Conservation (phyloP, 768 basidiomycete species). For the Baorangia bicolor region DNA sequence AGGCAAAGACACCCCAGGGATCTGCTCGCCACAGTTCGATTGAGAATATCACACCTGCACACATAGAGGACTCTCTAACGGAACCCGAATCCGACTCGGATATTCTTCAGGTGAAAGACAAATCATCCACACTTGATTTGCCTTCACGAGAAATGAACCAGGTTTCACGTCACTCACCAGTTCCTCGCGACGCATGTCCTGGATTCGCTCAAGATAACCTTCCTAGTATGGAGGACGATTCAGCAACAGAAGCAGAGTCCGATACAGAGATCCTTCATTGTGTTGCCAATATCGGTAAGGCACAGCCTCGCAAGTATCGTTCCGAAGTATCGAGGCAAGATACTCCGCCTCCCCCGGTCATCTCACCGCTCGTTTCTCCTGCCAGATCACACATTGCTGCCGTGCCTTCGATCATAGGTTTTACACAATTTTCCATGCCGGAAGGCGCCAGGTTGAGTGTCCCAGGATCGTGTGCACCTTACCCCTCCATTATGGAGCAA, state of each 20-base stretch:
- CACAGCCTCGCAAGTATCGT: background rate
- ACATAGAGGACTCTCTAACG: conserved; percentile 30
- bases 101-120: conserved; percentile 3
- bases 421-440: conserved; percentile 1
- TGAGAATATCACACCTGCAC: conserved; percentile 1
- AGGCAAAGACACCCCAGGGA: background rate
- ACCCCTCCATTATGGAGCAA: background rate
- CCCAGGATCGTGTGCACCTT: background rate
- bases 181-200: background rate
- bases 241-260: conserved; percentile 34
- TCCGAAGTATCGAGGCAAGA: conserved; percentile 2
- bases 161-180: background rate
- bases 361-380: conserved; percentile 32
- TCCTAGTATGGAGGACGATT: conserved; percentile 22
- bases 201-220: background rate
- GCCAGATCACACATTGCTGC: conserved; percentile 14
- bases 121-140: background rate
- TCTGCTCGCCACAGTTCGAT: conserved; percentile 1
- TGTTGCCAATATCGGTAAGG: conserved; percentile 17
- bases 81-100: conserved; percentile 31
- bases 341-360: conserved; percentile 6
- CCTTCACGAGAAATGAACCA: background rate
- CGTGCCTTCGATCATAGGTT: background rate
- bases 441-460: conserved; percentile 9
- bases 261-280: conserved; percentile 27